Conservation (phyloP, 768 basidiomycete genomes). For the Agrocybe praecox region DNA sequence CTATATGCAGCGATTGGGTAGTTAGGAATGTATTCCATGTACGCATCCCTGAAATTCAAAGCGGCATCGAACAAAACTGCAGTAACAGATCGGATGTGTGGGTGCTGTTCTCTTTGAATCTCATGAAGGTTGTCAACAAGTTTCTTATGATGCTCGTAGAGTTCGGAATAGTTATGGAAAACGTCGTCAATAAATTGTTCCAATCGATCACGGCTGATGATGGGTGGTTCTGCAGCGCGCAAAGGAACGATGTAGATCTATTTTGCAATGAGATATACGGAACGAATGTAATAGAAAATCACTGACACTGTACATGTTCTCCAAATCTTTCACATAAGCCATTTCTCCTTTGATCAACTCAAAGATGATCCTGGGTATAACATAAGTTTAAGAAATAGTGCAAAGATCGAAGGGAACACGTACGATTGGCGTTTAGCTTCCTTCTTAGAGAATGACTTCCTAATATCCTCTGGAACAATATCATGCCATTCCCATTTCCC, state of each 20-base stretch:
- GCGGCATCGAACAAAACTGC: conserved; percentile 88
- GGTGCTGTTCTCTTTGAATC: conserved; percentile 88
- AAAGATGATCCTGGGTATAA: conserved; percentile 72
- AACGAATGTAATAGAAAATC: background rate
- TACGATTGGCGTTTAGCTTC: conserved; percentile 87
- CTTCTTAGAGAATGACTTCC: conserved; percentile 63
- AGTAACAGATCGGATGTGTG: conserved; percentile 75
- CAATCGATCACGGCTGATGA: conserved; percentile 71
- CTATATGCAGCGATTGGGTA: conserved; percentile 90
- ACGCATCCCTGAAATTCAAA: conserved; percentile 89
- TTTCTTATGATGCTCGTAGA: conserved; percentile 73
- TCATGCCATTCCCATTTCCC: conserved; percentile 93
- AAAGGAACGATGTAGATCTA: conserved; percentile 86
- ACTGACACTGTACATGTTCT: conserved; percentile 77
- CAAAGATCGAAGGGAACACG: conserved; percentile 27
- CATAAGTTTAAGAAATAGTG: background rate
- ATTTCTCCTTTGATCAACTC: conserved; percentile 96
- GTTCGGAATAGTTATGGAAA: conserved; percentile 84
- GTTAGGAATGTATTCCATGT: conserved; percentile 92
- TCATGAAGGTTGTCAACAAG: conserved; percentile 83
- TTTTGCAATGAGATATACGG: conserved; percentile 4
- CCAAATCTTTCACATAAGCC: conserved; percentile 91
- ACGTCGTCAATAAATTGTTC: conserved; percentile 83
- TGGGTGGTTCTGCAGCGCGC: conserved; percentile 70
- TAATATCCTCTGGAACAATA: conserved; percentile 69